Evolutionary conservation across 805 yeast species (phyloP).

Genomic region (Yarrowia sp.): DNA sequence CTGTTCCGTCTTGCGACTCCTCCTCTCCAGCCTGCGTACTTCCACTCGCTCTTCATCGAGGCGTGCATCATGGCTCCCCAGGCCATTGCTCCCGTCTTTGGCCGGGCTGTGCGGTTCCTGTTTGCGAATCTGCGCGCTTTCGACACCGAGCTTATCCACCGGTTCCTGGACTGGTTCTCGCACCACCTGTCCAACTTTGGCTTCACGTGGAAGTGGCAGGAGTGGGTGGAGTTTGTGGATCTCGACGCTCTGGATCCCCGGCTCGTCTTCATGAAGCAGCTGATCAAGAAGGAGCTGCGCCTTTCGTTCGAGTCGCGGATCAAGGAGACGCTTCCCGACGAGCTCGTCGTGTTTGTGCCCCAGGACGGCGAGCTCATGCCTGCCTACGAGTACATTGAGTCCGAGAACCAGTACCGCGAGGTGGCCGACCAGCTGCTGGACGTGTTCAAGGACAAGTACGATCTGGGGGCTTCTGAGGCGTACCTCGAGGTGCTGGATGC

Average conservation of each 20-base stretch:
- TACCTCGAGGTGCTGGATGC: constrained; percentile 21
- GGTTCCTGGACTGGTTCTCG: constrained; percentile 87
- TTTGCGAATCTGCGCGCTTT: constrained; percentile 63
- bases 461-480: constrained; percentile 36
- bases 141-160: constrained; percentile 71
- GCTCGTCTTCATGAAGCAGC: constrained; percentile 67
- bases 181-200: constrained; percentile 91
- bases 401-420: constrained; percentile 41
- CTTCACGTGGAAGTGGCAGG: constrained; percentile 97
- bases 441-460: constrained; percentile 35
- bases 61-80: constrained; percentile 79
- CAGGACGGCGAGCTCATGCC: constrained; percentile 38
- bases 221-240: constrained; percentile 61
- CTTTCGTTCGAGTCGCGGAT: constrained; percentile 74
- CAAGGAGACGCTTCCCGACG: constrained; percentile 64
- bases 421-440: constrained; percentile 43
- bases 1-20: constrained; percentile 71
- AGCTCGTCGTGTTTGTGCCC: constrained; percentile 50
- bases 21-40: constrained; percentile 69
- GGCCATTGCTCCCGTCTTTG: constrained; percentile 91
- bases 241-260: constrained; percentile 64
- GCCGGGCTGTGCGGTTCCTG: constrained; percentile 82
- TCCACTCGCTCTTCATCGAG: constrained; percentile 78
- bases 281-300: constrained; percentile 80
- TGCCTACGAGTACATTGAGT: constrained; percentile 43